Conservation (phyloP, 148 eudicot species). For the Rhododendron ovatum region DNA sequence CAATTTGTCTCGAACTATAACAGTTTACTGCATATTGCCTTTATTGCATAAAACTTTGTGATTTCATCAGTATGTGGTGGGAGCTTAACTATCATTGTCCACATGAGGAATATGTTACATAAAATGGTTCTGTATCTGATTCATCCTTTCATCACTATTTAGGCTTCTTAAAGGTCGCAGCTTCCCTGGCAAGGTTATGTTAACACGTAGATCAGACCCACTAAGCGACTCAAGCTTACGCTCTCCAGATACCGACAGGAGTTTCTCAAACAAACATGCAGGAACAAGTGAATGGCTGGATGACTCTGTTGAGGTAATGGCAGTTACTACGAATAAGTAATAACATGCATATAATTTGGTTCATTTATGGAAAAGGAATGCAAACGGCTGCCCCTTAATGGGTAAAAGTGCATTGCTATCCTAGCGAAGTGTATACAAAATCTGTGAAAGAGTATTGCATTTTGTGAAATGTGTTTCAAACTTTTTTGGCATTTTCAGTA, state of each 20-base stretch:
- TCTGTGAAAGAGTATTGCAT: background rate
- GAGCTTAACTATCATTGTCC: background rate
- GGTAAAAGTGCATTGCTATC: background rate
- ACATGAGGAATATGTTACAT: background rate
- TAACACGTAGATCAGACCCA: constrained; percentile 75
- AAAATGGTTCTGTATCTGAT: background rate
- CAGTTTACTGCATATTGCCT: background rate
- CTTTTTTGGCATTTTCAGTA: background rate
- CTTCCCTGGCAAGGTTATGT: constrained; percentile 90
- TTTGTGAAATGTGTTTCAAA: background rate
- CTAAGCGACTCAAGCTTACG: constrained; percentile 40
- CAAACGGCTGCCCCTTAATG: background rate
- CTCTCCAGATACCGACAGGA: constrained; percentile 54
- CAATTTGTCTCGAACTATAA: background rate
- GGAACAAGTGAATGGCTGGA: constrained; percentile 54
- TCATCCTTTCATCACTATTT: constrained; percentile 16
- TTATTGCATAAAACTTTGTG: background rate
- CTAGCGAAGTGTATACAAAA: background rate
- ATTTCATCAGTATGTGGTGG: background rate
- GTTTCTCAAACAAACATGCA: constrained; percentile 48
- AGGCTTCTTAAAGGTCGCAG: constrained; percentile 95
- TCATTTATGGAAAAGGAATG: background rate
- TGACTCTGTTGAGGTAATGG: constrained; percentile 51
- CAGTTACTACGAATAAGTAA: constrained; percentile 2
- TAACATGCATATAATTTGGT: background rate